Evolutionary conservation across 2,329 filamentous ascomycete species (phyloP).

Genomic region (Lachnellula arida): DNA sequence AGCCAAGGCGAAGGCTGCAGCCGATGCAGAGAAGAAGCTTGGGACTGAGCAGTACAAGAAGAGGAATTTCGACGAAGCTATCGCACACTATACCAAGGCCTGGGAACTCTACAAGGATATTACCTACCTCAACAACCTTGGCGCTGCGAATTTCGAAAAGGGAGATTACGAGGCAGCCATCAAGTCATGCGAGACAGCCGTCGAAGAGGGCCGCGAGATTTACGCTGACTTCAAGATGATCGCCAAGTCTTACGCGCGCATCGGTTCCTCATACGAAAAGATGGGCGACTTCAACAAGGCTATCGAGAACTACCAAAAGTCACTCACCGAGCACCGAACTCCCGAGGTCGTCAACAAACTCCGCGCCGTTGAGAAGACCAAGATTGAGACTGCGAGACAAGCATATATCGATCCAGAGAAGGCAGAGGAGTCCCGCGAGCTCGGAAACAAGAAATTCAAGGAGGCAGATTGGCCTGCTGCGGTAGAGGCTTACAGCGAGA

Average conservation of each 20-base stretch:
- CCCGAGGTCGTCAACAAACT: slow-evolving; percentile 92
- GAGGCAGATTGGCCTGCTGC: slow-evolving; percentile 92
- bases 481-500: slow-evolving; percentile 90
- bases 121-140: slow-evolving; percentile 94
- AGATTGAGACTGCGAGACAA: slow-evolving; percentile 68
- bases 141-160: slow-evolving; percentile 93
- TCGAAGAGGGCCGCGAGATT: slow-evolving; percentile 83
- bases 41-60: slow-evolving; percentile 98
- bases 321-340: slow-evolving; percentile 92
- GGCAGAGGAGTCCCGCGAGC: slow-evolving; percentile 90
- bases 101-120: slow-evolving; percentile 97
- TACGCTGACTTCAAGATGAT: slow-evolving; percentile 98
- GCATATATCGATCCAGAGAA: slow-evolving; percentile 87
- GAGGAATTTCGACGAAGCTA: slow-evolving; percentile 90
- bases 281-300: slow-evolving; percentile 73
- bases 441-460: slow-evolving; percentile 97
- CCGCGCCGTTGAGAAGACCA: slow-evolving; percentile 80
- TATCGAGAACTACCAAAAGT: slow-evolving; percentile 86
- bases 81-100: slow-evolving; percentile 88
- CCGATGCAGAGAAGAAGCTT: slow-evolving; percentile 89
- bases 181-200: slow-evolving; percentile 79
- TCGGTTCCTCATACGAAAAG: slow-evolving; percentile 92
- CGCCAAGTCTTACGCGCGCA: slow-evolving; percentile 95
- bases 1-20: slow-evolving; percentile 86
- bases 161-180: slow-evolving; percentile 87